phyloP scores from a whole-genome alignment of 495 filamentous ascomycete genomes.

The Penicillium maclennaniae region DNA sequence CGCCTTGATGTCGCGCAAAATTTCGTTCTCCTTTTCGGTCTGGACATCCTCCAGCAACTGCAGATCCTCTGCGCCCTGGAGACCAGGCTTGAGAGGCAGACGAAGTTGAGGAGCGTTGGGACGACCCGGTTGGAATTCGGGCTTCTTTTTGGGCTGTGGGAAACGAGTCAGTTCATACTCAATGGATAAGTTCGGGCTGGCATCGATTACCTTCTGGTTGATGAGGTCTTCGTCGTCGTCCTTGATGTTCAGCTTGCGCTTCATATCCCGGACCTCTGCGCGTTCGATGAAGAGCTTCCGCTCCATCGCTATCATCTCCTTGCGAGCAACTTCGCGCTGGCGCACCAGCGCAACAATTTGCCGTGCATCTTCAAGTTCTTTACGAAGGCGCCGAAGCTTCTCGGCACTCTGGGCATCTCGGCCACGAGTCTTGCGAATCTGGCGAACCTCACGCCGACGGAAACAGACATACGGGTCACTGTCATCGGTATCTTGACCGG shows the following conservation, averaged over 20 bases:
- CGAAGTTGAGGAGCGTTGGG: conserved; percentile 58
- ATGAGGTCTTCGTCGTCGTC: conserved; percentile 91
- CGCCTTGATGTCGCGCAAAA: conserved; percentile 71
- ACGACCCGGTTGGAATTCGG: conserved; percentile 53
- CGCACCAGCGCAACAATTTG: conserved; percentile 72
- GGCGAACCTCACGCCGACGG: conserved; percentile 89
- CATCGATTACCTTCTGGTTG: conserved; percentile 74
- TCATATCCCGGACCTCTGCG: conserved; percentile 74
- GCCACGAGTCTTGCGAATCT: conserved; percentile 89
- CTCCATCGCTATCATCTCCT: conserved; percentile 70
- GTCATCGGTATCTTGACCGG: conserved; percentile 87
- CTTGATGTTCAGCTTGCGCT: conserved; percentile 84
- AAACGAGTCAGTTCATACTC: conserved; percentile 35
- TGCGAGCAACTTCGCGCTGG: conserved; percentile 72
- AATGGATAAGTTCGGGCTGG: neutral
- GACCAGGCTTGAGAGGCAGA: conserved; percentile 65
- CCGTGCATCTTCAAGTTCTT: conserved; percentile 86
- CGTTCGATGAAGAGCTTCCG: conserved; percentile 76
- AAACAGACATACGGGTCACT: conserved; percentile 98
- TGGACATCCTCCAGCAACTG: conserved; percentile 68
- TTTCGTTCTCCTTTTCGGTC: conserved; percentile 76
- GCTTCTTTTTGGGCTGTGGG: conserved; percentile 66
- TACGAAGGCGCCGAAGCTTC: conserved; percentile 86
- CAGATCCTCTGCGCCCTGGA: conserved; percentile 66
- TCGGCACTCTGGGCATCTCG: conserved; percentile 91